Evolutionary conservation across 108 stramenopile genomes (phyloP).

Genomic region (Bacterosira constricta): DNA sequence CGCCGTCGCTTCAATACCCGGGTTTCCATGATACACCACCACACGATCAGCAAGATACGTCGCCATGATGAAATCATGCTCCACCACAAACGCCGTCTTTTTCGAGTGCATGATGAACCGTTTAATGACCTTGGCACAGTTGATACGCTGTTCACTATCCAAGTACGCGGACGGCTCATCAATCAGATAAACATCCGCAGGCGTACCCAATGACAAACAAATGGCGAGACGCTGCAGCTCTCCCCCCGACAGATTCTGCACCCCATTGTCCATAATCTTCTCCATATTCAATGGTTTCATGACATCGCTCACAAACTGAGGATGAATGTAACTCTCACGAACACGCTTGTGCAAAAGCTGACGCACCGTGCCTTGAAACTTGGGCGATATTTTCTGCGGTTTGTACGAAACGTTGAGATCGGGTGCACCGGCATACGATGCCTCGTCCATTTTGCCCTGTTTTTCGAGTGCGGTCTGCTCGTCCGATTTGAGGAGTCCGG

Average conservation of each 20-base stretch:
- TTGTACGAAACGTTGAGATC: constrained; percentile 98
- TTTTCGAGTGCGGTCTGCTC: constrained; percentile 83
- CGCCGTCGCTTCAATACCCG: constrained; percentile 96
- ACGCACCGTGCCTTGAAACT: constrained; percentile 95
- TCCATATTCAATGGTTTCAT: constrained; percentile 97
- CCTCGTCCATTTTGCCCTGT: constrained; percentile 82
- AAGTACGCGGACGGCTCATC: constrained; percentile 99
- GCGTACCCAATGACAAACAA: constrained; percentile 92
- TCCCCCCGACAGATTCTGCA: constrained; percentile 97
- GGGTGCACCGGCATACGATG: constrained; percentile 88
- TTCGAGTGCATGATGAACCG: constrained; percentile 98
- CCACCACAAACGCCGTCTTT: constrained; percentile 98
- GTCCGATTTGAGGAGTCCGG: constrained; percentile 96
- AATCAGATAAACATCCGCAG: constrained; percentile 98
- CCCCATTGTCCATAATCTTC: constrained; percentile 95
- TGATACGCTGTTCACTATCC: constrained; percentile 98
- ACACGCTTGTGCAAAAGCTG: constrained; percentile 97
- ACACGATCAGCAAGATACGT: constrained; percentile 98
- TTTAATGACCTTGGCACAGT: constrained; percentile 98
- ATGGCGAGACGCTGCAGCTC: constrained; percentile 99
- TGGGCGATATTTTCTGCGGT: constrained; percentile 99
- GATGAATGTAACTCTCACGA: constrained; percentile 94
- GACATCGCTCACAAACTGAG: constrained; percentile 97
- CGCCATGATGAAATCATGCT: constrained; percentile 99
- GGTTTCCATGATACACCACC: constrained; percentile 95